These are phyloP conservation scores for Ustulina deusta DNA, from an alignment of 2,329 filamentous ascomycete species.

Conservation along the genomic window DNA sequence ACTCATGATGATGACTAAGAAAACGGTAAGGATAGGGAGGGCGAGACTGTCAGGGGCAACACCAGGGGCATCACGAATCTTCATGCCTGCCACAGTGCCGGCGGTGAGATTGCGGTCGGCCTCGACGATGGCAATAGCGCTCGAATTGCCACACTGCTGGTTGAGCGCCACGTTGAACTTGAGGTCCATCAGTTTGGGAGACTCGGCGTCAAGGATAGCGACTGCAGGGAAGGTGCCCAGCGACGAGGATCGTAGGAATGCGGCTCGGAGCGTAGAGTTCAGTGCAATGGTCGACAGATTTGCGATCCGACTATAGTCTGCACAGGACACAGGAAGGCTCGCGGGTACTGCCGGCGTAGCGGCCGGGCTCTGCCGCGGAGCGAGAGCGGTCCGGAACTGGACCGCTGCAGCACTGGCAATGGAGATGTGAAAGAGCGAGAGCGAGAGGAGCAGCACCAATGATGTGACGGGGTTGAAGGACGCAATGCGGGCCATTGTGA, in stretches of 20 bases:
- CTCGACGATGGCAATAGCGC: slow-evolving; percentile 57
- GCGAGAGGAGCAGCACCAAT: slow-evolving; percentile 43
- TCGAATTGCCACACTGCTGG: slow-evolving; percentile 59
- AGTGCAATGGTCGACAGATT: slow-evolving; percentile 61
- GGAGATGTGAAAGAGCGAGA: slow-evolving; percentile 42
- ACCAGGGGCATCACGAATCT: slow-evolving; percentile 51
- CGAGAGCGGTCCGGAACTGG: slow-evolving; percentile 36
- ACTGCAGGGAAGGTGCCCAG: slow-evolving; percentile 55
- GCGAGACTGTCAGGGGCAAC: slow-evolving; percentile 44
- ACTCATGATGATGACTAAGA: slow-evolving; percentile 45
- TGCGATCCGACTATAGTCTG: slow-evolving; percentile 59
- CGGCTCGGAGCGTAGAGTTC: slow-evolving; percentile 60
- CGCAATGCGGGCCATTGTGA: slow-evolving; percentile 41
- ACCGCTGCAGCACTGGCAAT: slow-evolving; percentile 39
- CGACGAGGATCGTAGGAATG: slow-evolving; percentile 58
- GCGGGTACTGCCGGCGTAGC: slow-evolving; percentile 23
- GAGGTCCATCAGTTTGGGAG: slow-evolving; percentile 53
- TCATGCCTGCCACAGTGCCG: slow-evolving; percentile 55
- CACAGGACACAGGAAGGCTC: slow-evolving; percentile 48
- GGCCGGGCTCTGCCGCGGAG: slow-evolving; percentile 44
- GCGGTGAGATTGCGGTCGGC: slow-evolving; percentile 59
- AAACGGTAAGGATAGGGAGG: slow-evolving; percentile 42
- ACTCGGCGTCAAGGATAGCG: slow-evolving; percentile 57
- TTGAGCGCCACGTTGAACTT: slow-evolving; percentile 57
- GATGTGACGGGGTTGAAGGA: slow-evolving; percentile 40